phyloP scores from a whole-genome alignment of 2,329 filamentous ascomycete species.

The Aspergillus glaucus region DNA sequence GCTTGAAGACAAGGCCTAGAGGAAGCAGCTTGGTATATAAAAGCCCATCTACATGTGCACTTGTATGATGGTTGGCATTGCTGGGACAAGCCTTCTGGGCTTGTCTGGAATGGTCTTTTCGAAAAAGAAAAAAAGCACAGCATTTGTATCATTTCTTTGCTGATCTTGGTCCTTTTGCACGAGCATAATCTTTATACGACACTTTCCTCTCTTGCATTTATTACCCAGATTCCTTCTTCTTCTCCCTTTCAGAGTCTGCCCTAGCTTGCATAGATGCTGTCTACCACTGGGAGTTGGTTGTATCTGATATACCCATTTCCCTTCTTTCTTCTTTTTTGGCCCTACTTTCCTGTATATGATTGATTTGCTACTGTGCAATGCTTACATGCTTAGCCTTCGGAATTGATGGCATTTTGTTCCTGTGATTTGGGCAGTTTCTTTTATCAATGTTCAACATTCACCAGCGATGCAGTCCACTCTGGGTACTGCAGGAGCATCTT shows the following conservation, averaged over 20 bases:
- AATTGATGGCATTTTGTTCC: no score
- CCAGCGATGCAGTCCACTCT: constrained; percentile 67
- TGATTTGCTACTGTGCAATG: neutral
- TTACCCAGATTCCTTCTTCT: neutral
- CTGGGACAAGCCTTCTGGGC: neutral
- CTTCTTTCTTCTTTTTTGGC: neutral
- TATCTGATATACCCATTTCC: neutral
- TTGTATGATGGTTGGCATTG: constrained; percentile 14
- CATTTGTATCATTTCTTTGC: constrained; percentile 10
- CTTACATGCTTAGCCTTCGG: neutral
- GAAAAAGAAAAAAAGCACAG: neutral
- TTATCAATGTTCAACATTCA: constrained; percentile 7
- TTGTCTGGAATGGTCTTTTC: neutral
- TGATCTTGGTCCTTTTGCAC: constrained; percentile 11
- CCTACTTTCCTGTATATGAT: neutral
- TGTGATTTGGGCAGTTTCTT: neutral
- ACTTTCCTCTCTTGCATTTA: neutral
- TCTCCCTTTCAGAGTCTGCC: neutral
- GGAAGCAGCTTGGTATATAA: constrained; percentile 5
- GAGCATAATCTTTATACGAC: neutral
- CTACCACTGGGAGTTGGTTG: neutral
- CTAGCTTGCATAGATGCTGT: neutral
- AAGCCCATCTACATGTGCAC: constrained; percentile 13
- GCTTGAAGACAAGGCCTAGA: constrained; percentile 50
- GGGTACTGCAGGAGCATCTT: constrained; percentile 66